Evolutionary conservation across 176 grass and related monocot genomes (phyloP).

Genomic region (Thinopyrum elongatum): DNA sequence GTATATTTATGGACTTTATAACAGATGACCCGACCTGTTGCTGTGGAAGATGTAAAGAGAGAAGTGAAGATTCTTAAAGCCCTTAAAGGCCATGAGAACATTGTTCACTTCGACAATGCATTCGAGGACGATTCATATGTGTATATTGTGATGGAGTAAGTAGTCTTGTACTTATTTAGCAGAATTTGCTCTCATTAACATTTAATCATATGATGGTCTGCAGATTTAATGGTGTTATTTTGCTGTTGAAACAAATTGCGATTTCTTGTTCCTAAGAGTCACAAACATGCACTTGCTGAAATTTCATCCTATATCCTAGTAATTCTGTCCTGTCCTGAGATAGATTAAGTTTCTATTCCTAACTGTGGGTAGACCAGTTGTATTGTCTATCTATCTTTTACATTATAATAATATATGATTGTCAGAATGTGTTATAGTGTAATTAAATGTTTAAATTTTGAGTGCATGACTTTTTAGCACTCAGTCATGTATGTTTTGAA

Average conservation of each 20-base stretch:
- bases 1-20: constrained; percentile 25
- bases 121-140: constrained; percentile 87
- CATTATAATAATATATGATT: background rate
- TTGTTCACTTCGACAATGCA: constrained; percentile 83
- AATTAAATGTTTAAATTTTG: background rate
- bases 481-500: constrained; percentile 2
- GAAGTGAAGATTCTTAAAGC: constrained; percentile 82
- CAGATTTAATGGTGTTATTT: constrained; percentile 8
- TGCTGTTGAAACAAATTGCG: background rate
- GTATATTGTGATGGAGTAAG: constrained; percentile 98
- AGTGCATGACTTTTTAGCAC: background rate
- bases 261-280: constrained; percentile 16
- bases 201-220: background rate
- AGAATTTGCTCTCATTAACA: background rate
- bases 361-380: background rate
- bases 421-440: background rate
- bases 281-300: background rate
- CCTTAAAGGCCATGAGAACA: constrained; percentile 90
- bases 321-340: background rate
- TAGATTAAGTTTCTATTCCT: background rate
- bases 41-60: constrained; percentile 85
- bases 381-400: constrained; percentile 18
- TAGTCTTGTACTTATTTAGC: constrained; percentile 15
- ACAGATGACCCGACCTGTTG: constrained; percentile 76
- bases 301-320: background rate